These are phyloP conservation scores for Neopestalotiopsis rosae DNA, from an alignment of 2,329 filamentous ascomycete genomes.

Conservation along the genomic window DNA sequence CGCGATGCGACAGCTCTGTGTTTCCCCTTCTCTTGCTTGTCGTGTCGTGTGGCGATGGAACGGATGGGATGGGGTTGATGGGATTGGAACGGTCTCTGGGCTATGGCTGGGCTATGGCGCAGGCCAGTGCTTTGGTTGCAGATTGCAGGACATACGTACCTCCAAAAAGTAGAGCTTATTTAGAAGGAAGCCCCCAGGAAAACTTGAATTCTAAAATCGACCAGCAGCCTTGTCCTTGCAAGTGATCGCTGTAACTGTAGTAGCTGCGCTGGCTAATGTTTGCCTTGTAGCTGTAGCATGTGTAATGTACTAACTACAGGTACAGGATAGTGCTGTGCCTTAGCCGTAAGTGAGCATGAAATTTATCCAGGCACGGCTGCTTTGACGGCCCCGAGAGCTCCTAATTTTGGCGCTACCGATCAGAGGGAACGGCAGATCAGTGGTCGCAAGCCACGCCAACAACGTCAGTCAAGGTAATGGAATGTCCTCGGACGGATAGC, in stretches of 20 bases:
- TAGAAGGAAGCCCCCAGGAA: not conserved
- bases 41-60: not conserved
- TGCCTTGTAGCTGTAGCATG: not conserved
- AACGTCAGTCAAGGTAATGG: not conserved
- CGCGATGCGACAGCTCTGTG: not conserved
- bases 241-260: not conserved
- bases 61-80: not conserved
- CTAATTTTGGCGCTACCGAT: slow-evolving; percentile 11
- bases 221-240: not conserved
- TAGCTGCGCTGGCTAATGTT: too few relatives aligned
- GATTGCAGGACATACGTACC: slow-evolving; percentile 7
- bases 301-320: not conserved
- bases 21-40: not conserved
- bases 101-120: not conserved
- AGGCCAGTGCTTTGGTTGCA: not conserved
- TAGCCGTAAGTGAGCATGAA: not conserved
- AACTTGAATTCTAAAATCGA: not conserved
- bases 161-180: slow-evolving; percentile 1
- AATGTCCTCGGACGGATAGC: not conserved
- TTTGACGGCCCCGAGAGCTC: not conserved
- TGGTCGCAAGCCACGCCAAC: slow-evolving; percentile 6
- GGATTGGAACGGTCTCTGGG: not conserved
- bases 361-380: not conserved
- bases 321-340: not conserved
- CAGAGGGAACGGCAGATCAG: slow-evolving; percentile 14